A percentile compares a stretch with the other conserved stretches of the same genome.
These are phyloP conservation scores for Pseudogymnoascus sp. DNA, from an alignment of 2,329 filamentous ascomycete species.

Conservation along the genomic window DNA sequence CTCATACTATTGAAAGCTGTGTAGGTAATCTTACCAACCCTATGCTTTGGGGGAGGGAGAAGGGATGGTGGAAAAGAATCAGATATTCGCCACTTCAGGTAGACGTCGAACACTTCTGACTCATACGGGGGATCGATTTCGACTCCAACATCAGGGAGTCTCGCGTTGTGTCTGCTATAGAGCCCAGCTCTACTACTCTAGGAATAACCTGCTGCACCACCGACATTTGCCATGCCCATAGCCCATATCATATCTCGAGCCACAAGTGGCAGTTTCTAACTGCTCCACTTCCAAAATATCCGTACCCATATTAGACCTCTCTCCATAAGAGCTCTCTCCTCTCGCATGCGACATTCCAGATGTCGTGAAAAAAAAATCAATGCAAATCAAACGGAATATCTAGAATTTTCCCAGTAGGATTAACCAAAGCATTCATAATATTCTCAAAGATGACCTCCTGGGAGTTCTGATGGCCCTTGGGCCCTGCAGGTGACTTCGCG, in stretches of 20 bases:
- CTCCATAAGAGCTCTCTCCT: background rate
- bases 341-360: background rate
- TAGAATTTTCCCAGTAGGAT: constrained; percentile 1
- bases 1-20: background rate
- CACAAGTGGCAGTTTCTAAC: background rate
- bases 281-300: background rate
- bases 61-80: no score
- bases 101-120: background rate
- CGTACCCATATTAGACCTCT: background rate
- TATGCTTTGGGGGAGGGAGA: no score
- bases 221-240: background rate
- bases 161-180: constrained; percentile 1
- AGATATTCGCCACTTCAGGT: background rate
- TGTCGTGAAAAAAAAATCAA: background rate
- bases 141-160: constrained; percentile 3
- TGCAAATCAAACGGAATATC: constrained; percentile 2
- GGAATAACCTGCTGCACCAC: background rate
- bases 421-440: constrained; percentile 1
- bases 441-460: constrained; percentile 1
- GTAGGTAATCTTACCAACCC: background rate
- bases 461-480: background rate
- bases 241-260: background rate
- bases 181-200: background rate
- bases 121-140: background rate
- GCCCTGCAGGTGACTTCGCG: background rate